phyloP scores from a whole-genome alignment of 164 flowering plant genomes.

The Dillenia turbinata region DNA sequence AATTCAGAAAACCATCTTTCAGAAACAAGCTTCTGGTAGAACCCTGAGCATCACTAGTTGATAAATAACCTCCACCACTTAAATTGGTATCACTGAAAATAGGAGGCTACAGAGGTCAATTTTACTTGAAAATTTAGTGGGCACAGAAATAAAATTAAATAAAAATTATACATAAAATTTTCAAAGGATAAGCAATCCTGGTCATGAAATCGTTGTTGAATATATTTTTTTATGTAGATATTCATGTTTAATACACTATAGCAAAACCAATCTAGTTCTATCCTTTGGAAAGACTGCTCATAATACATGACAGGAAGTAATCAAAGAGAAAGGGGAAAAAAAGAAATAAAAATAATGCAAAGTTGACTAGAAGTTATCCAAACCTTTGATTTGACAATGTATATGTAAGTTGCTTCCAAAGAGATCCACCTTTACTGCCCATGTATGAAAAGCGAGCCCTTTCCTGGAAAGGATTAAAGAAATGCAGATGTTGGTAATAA shows the following conservation, averaged over 20 bases:
- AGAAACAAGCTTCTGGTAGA: slow-evolving; percentile 30
- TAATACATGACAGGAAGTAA: too few species aligned
- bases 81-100: slow-evolving; percentile 30
- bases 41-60: slow-evolving; percentile 63
- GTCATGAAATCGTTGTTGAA: too few species aligned
- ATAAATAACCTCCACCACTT: slow-evolving; percentile 55
- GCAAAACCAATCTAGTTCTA: too few species aligned
- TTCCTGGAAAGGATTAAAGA: slow-evolving; percentile 30
- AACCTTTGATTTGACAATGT: slow-evolving; percentile 60
- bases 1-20: slow-evolving; percentile 80
- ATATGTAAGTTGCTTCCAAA: slow-evolving; percentile 83
- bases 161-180: too few species aligned
- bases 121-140: neutral
- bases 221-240: too few species aligned
- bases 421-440: slow-evolving; percentile 92
- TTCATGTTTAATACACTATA: too few species aligned
- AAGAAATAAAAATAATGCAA: neutral
- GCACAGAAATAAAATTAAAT: too few species aligned
- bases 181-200: too few species aligned
- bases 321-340: neutral
- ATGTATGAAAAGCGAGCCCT: slow-evolving; percentile 96
- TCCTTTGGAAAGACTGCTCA: too few species aligned
- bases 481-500: neutral
- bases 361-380: slow-evolving; percentile 4
- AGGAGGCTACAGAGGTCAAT: slow-evolving; percentile 2